Percentiles rank a stretch among this genome's conserved stretches.
Conservation (phyloP, 2,329 filamentous ascomycete genomes). For the Aschersonia sp. region DNA sequence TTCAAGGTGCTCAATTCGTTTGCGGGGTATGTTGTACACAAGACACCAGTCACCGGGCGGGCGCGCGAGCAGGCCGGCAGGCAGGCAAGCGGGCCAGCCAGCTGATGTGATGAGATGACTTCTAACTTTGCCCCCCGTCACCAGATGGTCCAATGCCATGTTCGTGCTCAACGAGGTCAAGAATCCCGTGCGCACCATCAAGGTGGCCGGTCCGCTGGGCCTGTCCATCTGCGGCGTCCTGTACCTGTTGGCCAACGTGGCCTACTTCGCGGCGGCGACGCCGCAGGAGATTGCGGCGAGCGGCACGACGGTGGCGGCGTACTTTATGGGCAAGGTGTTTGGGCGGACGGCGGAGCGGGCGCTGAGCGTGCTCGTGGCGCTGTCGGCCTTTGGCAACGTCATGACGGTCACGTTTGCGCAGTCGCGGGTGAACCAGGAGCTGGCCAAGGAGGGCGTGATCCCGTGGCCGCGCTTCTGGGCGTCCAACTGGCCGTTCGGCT, state of each 20-base stretch:
- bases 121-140: neutral
- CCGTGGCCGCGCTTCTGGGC: slow-evolving; percentile 55
- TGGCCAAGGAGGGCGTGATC: slow-evolving; percentile 55
- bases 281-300: slow-evolving; percentile 41
- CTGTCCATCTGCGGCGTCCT: slow-evolving; percentile 43
- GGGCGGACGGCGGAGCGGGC: slow-evolving; percentile 34
- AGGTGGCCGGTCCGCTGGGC: slow-evolving; percentile 41
- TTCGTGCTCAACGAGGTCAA: slow-evolving; percentile 45
- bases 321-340: slow-evolving; percentile 49
- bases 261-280: slow-evolving; percentile 49
- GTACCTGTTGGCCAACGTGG: slow-evolving; percentile 49
- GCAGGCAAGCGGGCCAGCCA: neutral
- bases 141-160: slow-evolving; percentile 44
- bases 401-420: slow-evolving; percentile 46
- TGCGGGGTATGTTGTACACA: slow-evolving; percentile 23
- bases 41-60: neutral
- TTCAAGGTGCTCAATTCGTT: slow-evolving; percentile 46
- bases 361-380: slow-evolving; percentile 40
- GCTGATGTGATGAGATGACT: too few relatives aligned
- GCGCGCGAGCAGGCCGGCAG: neutral
- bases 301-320: slow-evolving; percentile 43
- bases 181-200: slow-evolving; percentile 36
- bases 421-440: slow-evolving; percentile 45
- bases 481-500: slow-evolving; percentile 51
- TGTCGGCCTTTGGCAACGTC: slow-evolving; percentile 48